Conservation (phyloP, 2,329 filamentous ascomycete genomes). For the Pyricularia grisea region DNA sequence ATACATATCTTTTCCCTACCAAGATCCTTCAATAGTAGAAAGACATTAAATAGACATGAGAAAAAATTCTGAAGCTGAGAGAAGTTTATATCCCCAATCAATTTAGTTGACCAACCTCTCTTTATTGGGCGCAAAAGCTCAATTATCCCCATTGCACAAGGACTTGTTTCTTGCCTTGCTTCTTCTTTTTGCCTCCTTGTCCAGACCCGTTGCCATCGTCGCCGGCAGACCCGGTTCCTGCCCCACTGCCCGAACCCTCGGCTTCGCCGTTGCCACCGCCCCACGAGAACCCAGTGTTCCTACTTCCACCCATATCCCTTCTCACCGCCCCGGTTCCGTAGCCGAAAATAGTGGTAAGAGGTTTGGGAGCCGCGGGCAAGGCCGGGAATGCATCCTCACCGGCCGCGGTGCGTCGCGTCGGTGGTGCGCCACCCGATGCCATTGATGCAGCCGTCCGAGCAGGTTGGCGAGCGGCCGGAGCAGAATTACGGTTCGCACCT, state of each 20-base stretch:
- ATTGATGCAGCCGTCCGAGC: neutral
- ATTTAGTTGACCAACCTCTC: neutral
- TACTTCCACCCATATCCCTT: constrained; percentile 35
- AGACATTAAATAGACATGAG: neutral
- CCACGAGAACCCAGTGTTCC: constrained; percentile 46
- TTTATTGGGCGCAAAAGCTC: neutral
- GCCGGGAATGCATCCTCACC: constrained; percentile 67
- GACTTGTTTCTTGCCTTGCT: constrained; percentile 53
- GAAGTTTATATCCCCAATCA: too few species aligned
- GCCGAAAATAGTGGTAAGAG: constrained; percentile 51
- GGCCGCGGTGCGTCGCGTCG: constrained; percentile 7
- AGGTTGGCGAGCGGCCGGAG: neutral
- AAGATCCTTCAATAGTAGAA: neutral
- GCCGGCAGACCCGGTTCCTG: constrained; percentile 13
- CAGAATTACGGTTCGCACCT: neutral
- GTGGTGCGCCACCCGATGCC: neutral
- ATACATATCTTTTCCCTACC: neutral
- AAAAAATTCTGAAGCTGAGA: neutral
- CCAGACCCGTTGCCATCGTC: constrained; percentile 18
- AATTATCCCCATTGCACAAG: constrained; percentile 49
- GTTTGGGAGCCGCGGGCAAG: constrained; percentile 68
- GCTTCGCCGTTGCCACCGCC: constrained; percentile 21
- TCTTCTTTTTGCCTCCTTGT: constrained; percentile 45
- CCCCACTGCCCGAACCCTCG: constrained; percentile 11
- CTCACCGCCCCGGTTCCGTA: constrained; percentile 48